Evolutionary conservation across 1,284 basidiomycete genomes (phyloP), one percentile per base, ranked within the genome.

Genomic region (Ustilago loliicola): DNA sequence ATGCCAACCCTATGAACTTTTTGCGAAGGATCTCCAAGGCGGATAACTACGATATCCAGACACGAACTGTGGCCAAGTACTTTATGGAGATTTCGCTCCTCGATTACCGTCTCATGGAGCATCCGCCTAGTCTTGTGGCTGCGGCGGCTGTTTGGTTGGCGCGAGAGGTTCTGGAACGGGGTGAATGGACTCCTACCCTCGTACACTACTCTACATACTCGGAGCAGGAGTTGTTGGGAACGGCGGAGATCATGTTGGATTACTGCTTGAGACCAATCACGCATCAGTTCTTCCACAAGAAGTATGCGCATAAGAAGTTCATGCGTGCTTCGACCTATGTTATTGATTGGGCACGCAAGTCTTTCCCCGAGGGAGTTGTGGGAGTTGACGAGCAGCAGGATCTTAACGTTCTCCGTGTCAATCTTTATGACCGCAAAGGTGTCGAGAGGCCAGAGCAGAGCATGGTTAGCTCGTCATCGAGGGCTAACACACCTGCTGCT

Each of bases 131-230:
- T 30, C 87, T 95, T 73, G 88, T 97, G 80, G 95, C 96, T 10
- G 96, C 95, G 5, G 92, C 95, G 4, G 90, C 93, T 0, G 92
- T 95, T 81, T 98, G 95, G 94, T 89, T 98, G n/a, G 94, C 94
- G 0, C 89, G 96, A 34, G 86, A 95, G 57, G 91, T 94, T 25
- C 89, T 98, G 25, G 93, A 93, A 45, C 90, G 91, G 69, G 92
- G 94, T 61, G 90, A 91, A 86, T 98, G 95, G 96, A 81, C 78
- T 10, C 94, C 23, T 94, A 96, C 87, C 87, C 96, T 86, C 75
- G 93, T 94, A 1, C 95, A 98, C 87, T 98, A 96, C 87, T 95
- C 95, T 3, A 91, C 92, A 30, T 98, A 97, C 87, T 88, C 92
- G 10, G 94, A 98, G 87, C 91, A 91, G 57, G 92, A 92, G 68